These are phyloP conservation scores for Trichoderma oligosporum DNA, from an alignment of 2,329 filamentous ascomycete genomes.

Conservation along the genomic window DNA sequence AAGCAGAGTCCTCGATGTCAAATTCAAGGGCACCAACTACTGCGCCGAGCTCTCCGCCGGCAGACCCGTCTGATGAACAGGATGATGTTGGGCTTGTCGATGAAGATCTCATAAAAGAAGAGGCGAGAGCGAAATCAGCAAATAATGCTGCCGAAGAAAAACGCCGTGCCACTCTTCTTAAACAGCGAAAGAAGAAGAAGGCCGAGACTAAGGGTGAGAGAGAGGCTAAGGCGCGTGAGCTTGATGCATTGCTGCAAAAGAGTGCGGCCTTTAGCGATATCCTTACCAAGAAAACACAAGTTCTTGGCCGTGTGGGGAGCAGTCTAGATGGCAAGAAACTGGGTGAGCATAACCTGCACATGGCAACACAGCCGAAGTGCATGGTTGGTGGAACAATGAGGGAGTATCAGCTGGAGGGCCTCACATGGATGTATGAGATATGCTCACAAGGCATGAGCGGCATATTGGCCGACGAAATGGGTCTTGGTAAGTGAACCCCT, in stretches of 20 bases:
- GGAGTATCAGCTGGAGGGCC: conserved; percentile 86
- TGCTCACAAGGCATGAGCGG: conserved; percentile 79
- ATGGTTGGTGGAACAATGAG: conserved; percentile 88
- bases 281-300: conserved; percentile 60
- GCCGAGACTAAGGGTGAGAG: conserved; percentile 51
- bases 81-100: conserved; percentile 23
- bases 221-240: conserved; percentile 55
- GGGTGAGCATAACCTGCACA: conserved; percentile 64
- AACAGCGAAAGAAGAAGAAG: conserved; percentile 46
- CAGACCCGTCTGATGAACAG: conserved; percentile 22
- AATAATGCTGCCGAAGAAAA: conserved; percentile 51
- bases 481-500: conserved; percentile 51
- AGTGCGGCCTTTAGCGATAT: conserved; percentile 60
- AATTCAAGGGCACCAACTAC: conserved; percentile 33
- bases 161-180: conserved; percentile 34
- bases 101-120: conserved; percentile 36
- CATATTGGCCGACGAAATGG: conserved; percentile 93
- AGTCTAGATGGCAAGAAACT: conserved; percentile 57
- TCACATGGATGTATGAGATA: conserved; percentile 92
- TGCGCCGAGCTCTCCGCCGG: conserved; percentile 36
- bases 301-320: conserved; percentile 58
- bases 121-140: conserved; percentile 33
- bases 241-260: conserved; percentile 57
- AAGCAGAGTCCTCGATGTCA: conserved; percentile 32
- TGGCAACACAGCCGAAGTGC: conserved; percentile 80